Evolutionary conservation across 2,329 filamentous ascomycete species (phyloP).

Genomic region (Claviceps maximensis): DNA sequence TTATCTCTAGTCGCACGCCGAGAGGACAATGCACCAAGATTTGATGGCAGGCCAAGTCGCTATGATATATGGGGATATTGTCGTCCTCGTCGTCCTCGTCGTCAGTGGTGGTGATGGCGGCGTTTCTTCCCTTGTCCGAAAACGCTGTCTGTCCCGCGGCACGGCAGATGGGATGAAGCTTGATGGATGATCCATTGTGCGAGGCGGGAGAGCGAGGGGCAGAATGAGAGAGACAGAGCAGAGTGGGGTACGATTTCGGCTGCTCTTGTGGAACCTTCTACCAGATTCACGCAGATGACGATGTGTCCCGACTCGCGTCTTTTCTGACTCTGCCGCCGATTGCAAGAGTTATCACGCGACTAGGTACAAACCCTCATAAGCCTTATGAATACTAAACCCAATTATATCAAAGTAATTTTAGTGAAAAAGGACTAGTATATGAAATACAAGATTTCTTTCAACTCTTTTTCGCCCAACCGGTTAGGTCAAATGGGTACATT

Average conservation of each 20-base stretch:
- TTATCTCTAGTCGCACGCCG: neutral
- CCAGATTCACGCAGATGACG: neutral
- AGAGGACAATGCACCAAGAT: neutral
- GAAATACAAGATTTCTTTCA: no score
- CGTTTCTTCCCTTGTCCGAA: neutral
- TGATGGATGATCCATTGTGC: neutral
- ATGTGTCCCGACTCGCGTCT: neutral
- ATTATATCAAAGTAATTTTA: no score
- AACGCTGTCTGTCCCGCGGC: neutral
- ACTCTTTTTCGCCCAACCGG: no score
- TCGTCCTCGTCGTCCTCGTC: neutral
- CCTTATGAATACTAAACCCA: no score
- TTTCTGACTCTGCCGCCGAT: neutral
- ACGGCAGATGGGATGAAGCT: neutral
- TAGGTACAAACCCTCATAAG: no score
- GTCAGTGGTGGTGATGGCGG: neutral
- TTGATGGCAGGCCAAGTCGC: neutral
- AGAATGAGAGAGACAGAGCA: neutral
- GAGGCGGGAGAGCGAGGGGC: no score
- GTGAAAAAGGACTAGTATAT: no score
- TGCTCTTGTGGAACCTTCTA: conserved; percentile 6
- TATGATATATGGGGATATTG: neutral
- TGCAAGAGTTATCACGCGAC: neutral
- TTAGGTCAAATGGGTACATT: no score
- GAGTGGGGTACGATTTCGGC: neutral